Evolutionary conservation across 139 green algal genomes (phyloP).

Genomic region (Mychonastes homosphaera): DNA sequence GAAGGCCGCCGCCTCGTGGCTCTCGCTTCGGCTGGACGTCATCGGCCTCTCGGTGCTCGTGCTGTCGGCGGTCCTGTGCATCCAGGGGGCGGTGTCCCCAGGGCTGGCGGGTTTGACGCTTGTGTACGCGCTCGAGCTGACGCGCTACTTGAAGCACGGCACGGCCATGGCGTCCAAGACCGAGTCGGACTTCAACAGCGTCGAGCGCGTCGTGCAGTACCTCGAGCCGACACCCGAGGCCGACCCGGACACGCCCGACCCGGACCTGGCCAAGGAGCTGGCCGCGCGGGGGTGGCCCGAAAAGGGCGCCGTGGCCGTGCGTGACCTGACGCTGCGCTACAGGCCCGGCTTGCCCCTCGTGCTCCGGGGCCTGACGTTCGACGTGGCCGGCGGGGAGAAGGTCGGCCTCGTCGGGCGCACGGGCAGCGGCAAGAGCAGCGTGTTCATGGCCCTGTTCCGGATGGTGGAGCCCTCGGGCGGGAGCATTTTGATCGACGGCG

Average conservation of each 20-base stretch:
- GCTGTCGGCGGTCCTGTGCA: constrained; percentile 25
- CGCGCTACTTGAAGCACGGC: constrained; percentile 69
- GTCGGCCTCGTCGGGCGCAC: constrained; percentile 79
- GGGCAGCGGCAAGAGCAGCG: constrained; percentile 70
- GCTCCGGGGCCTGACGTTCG: constrained; percentile 49
- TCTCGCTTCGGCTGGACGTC: constrained; percentile 72
- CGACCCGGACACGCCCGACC: constrained; percentile 25
- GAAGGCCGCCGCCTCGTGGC: constrained; percentile 65
- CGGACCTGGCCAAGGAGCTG: constrained; percentile 19
- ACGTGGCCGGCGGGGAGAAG: constrained; percentile 49
- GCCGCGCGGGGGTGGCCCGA: constrained; percentile 2
- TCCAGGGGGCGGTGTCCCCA: constrained; percentile 29
- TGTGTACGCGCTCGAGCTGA: constrained; percentile 70
- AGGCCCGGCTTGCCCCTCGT: constrained; percentile 70
- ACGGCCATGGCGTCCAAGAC: constrained; percentile 69
- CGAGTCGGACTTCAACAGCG: constrained; percentile 85
- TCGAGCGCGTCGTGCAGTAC: constrained; percentile 84
- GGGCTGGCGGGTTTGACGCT: constrained; percentile 52
- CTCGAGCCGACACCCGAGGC: constrained; percentile 29
- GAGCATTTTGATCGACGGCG: constrained; percentile 67
- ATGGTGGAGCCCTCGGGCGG: constrained; percentile 71
- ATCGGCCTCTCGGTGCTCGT: constrained; percentile 56
- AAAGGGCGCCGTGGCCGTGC: constrained; percentile 38
- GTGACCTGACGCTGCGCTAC: constrained; percentile 63
- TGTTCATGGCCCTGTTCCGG: constrained; percentile 74